Percentiles rank a stretch among this genome's conserved stretches.
Evolutionary conservation across 2,329 filamentous ascomycete genomes (phyloP).

Genomic region (Pseudogymnoascus sp.): DNA sequence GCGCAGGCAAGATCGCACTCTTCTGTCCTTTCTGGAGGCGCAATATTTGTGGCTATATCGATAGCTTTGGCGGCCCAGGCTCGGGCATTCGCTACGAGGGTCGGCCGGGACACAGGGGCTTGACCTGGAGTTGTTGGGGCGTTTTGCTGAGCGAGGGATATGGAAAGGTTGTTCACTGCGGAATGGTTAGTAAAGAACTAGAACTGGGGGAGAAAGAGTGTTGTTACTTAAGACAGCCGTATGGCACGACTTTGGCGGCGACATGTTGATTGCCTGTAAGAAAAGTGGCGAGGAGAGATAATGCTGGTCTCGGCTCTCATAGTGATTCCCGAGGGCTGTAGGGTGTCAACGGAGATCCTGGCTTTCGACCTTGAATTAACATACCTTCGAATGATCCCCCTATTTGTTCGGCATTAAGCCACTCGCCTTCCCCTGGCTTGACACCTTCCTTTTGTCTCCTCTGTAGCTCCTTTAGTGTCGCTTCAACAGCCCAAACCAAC

Average conservation of each 20-base stretch:
- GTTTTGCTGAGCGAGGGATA: conserved; percentile 51
- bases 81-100: conserved; percentile 59
- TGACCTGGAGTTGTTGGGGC: conserved; percentile 28
- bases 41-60: conserved; percentile 54
- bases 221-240: conserved; percentile 65
- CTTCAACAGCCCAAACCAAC: conserved; percentile 74
- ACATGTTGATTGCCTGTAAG: conserved; percentile 70
- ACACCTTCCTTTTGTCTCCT: conserved; percentile 48
- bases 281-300: conserved; percentile 80
- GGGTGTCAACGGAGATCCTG: conserved; percentile 22
- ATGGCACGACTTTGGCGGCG: conserved; percentile 59
- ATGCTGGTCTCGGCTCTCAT: conserved; percentile 63
- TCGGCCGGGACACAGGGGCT: conserved; percentile 43
- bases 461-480: conserved; percentile 64
- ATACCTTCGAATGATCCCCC: conserved; percentile 64
- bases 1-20: conserved; percentile 82
- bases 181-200: neutral
- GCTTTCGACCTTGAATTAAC: neutral
- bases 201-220: neutral
- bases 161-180: conserved; percentile 73
- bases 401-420: conserved; percentile 62
- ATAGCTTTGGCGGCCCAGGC: conserved; percentile 76
- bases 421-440: conserved; percentile 60
- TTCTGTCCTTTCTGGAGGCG: conserved; percentile 55
- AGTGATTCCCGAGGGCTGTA: conserved; percentile 63